Conservation (phyloP, 208 protist genomes). For the Crithidia sp. region DNA sequence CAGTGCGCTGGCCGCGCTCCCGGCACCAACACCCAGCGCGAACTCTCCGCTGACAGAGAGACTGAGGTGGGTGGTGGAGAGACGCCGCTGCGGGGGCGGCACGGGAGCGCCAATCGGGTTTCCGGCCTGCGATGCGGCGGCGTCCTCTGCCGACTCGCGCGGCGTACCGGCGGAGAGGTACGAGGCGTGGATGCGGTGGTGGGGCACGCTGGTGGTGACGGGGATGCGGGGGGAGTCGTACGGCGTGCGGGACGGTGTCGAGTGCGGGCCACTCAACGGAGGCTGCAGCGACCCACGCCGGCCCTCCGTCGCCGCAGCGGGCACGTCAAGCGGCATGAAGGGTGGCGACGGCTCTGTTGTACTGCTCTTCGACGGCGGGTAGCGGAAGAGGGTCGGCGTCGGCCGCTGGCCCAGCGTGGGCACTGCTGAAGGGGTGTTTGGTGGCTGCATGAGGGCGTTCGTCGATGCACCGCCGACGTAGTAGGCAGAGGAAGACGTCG, state of each 20-base stretch:
- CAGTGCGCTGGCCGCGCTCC: background rate
- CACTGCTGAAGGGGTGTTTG: background rate
- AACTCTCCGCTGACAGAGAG: slow-evolving; percentile 21
- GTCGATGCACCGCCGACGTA: background rate
- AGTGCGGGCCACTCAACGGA: background rate
- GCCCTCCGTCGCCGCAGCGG: background rate
- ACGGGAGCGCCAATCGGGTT: background rate
- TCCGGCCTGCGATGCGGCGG: background rate
- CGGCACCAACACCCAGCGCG: background rate
- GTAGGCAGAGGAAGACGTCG: background rate
- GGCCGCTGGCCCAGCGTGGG: background rate
- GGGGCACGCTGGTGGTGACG: background rate
- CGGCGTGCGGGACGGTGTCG: background rate
- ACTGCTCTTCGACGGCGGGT: slow-evolving; percentile 1
- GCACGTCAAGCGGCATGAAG: background rate
- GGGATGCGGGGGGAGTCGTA: slow-evolving; percentile 4
- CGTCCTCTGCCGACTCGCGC: background rate
- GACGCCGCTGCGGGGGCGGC: slow-evolving; percentile 13
- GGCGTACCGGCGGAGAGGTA: background rate
- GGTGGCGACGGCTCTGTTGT: slow-evolving; percentile 2
- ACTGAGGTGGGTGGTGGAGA: slow-evolving; percentile 20
- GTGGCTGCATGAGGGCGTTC: background rate
- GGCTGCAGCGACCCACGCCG: slow-evolving; percentile 1
- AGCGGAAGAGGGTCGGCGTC: slow-evolving; percentile 14
- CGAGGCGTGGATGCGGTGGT: slow-evolving; percentile 3